phyloP scores from a whole-genome alignment of 148 eudicot species.

The Vaccinium myrtillus region DNA sequence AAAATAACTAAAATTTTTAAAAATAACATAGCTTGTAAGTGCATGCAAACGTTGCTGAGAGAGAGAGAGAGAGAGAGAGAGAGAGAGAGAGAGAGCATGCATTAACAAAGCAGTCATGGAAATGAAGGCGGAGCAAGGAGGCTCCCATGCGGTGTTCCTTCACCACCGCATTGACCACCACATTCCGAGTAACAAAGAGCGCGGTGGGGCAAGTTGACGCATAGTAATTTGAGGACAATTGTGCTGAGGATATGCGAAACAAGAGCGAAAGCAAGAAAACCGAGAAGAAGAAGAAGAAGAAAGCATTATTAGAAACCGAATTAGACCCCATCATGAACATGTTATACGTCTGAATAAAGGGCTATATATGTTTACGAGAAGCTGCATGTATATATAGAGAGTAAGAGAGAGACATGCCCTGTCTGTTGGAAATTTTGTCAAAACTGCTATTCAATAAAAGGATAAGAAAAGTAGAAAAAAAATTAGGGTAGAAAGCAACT shows the following conservation, averaged over 20 bases:
- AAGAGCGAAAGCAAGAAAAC: not conserved
- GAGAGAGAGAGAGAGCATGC: conserved; percentile 23
- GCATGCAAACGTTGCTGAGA: no score
- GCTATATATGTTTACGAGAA: not conserved
- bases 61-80: not conserved
- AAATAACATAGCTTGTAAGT: no score
- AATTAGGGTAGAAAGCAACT: conserved; percentile 8
- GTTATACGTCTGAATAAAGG: not conserved
- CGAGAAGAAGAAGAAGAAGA: not conserved
- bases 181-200: conserved; percentile 18
- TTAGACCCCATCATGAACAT: conserved; percentile 15
- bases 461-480: not conserved
- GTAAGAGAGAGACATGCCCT: not conserved
- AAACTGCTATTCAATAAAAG: not conserved
- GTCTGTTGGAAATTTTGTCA: not conserved
- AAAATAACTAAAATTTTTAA: no score
- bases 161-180: conserved; percentile 23
- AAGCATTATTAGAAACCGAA: no score
- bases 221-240: conserved; percentile 25
- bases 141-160: conserved; percentile 32
- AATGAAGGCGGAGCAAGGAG: conserved; percentile 36
- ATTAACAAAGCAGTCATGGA: conserved; percentile 37
- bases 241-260: conserved; percentile 16
- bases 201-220: conserved; percentile 22
- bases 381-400: not conserved